These are phyloP conservation scores for Aquilaria sinensis DNA, from an alignment of 345 rosid species.

Conservation along the genomic window DNA sequence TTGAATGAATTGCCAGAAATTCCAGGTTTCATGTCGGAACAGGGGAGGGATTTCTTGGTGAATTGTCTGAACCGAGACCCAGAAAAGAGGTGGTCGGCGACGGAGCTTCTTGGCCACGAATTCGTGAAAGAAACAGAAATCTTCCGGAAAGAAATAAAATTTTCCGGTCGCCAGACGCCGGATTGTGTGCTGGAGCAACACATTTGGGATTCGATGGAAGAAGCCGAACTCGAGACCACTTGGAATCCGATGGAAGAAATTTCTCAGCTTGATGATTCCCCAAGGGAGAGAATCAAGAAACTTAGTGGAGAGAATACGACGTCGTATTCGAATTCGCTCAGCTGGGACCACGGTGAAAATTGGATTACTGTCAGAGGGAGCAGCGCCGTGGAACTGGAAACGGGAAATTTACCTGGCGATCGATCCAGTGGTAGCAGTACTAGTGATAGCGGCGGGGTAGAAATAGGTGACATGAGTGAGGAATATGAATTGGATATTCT, in stretches of 20 bases:
- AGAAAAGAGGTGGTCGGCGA: constrained; percentile 38
- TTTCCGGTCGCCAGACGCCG: constrained; percentile 23
- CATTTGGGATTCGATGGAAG: constrained; percentile 27
- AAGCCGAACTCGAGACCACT: constrained; percentile 2
- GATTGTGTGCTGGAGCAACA: constrained; percentile 29
- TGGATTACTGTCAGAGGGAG: constrained; percentile 48
- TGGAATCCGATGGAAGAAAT: constrained; percentile 3
- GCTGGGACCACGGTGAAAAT: constrained; percentile 32
- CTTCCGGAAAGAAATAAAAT: not conserved
- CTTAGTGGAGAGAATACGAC: constrained; percentile 14
- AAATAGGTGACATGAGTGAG: not conserved
- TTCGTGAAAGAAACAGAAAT: constrained; percentile 18
- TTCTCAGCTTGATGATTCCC: constrained; percentile 2
- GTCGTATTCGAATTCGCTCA: constrained; percentile 1
- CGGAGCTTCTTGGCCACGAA: constrained; percentile 36
- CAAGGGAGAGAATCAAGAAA: constrained; percentile 28
- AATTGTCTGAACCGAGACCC: constrained; percentile 51
- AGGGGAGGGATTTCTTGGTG: constrained; percentile 40
- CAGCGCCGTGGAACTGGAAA: constrained; percentile 5
- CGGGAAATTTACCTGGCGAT: not conserved
- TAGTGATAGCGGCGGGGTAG: not conserved
- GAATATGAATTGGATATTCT: constrained; percentile 2
- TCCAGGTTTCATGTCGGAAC: constrained; percentile 31
- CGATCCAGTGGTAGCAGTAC: not conserved
- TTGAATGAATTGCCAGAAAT: constrained; percentile 33